Evolutionary conservation across 2,329 filamentous ascomycete species (phyloP).

Genomic region (Verticillium alfalfae): DNA sequence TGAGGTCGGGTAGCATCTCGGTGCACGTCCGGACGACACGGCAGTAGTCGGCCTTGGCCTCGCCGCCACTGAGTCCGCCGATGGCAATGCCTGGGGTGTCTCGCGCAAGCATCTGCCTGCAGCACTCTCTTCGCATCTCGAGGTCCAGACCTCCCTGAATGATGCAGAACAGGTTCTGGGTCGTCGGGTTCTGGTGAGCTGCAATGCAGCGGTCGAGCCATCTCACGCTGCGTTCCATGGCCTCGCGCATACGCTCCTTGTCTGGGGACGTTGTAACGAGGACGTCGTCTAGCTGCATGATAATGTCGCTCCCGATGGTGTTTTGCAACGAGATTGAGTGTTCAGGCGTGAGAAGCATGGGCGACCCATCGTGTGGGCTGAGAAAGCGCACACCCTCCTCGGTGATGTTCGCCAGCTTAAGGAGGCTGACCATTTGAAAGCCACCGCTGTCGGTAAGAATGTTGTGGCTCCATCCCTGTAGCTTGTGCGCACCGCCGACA

Average conservation of each 20-base stretch:
- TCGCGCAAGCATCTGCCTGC: constrained; percentile 77
- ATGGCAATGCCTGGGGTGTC: constrained; percentile 96
- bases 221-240: constrained; percentile 88
- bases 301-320: constrained; percentile 95
- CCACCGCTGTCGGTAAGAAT: constrained; percentile 81
- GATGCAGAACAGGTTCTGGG: constrained; percentile 96
- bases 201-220: constrained; percentile 95
- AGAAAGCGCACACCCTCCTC: constrained; percentile 94
- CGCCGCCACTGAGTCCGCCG: constrained; percentile 87
- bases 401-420: constrained; percentile 88
- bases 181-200: constrained; percentile 75
- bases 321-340: constrained; percentile 96
- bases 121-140: constrained; percentile 79
- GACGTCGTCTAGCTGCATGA: constrained; percentile 99
- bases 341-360: constrained; percentile 96
- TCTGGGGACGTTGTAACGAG: constrained; percentile 95
- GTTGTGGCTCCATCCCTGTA: constrained; percentile 95
- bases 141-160: constrained; percentile 94
- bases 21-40: constrained; percentile 86
- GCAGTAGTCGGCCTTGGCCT: constrained; percentile 91
- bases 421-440: constrained; percentile 97
- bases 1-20: constrained; percentile 74
- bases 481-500: constrained; percentile 85
- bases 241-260: constrained; percentile 78
- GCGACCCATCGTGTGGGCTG: constrained; percentile 90